phyloP scores from a whole-genome alignment of 192 early-diverging fungal species.

The Oehlia diaphana region DNA sequence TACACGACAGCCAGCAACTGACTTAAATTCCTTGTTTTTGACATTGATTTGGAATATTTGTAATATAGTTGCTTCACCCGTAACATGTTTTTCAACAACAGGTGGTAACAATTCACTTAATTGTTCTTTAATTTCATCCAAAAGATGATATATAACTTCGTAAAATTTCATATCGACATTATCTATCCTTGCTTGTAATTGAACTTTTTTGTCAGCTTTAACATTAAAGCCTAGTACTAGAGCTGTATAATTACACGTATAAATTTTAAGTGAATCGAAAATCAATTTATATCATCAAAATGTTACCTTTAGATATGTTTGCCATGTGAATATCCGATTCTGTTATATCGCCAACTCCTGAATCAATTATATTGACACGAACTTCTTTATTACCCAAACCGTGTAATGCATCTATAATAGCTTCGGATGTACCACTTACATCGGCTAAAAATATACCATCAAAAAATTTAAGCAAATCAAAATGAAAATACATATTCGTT shows the following conservation, averaged over 20 bases:
- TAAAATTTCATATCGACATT: slow-evolving; percentile 69
- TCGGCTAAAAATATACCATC: slow-evolving; percentile 56
- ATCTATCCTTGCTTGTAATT: slow-evolving; percentile 56
- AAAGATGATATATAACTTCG: slow-evolving; percentile 89
- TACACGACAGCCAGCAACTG: slow-evolving; percentile 84
- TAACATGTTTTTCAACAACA: slow-evolving; percentile 70
- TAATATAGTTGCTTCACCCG: slow-evolving; percentile 84
- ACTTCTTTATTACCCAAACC: slow-evolving; percentile 81
- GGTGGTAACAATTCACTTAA: slow-evolving; percentile 79
- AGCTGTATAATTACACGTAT: slow-evolving; percentile 36
- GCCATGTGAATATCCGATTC: slow-evolving; percentile 86
- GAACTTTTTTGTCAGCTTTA: slow-evolving; percentile 75
- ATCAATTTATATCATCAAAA: background rate
- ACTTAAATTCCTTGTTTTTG: slow-evolving; percentile 70
- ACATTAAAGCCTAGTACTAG: slow-evolving; percentile 88
- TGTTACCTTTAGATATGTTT: slow-evolving; percentile 36
- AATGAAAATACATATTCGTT: background rate
- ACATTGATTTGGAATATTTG: slow-evolving; percentile 83
- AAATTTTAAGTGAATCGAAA: background rate
- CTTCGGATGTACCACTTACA: slow-evolving; percentile 92
- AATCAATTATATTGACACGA: slow-evolving; percentile 66
- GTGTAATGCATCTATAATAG: slow-evolving; percentile 72
- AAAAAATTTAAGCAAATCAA: slow-evolving; percentile 17
- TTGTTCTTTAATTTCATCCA: slow-evolving; percentile 84
- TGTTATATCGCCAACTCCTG: slow-evolving; percentile 82